A percentile compares a stretch with the other conserved stretches of the same genome.
phyloP scores from a whole-genome alignment of 225 moss, liverwort and hornwort genomes.

The Marchantia polymorpha region DNA sequence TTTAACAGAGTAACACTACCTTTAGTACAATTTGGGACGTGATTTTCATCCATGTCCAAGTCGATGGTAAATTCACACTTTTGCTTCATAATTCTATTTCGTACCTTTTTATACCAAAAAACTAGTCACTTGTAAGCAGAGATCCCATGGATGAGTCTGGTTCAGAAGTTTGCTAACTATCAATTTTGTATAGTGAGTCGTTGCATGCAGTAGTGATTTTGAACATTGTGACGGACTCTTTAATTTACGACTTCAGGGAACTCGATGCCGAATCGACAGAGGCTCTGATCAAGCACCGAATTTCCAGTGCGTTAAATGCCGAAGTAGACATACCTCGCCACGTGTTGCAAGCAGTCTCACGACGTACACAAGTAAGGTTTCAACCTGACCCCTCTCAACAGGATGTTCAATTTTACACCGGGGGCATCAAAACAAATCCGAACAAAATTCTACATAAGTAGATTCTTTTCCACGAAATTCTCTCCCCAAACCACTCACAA shows the following conservation, averaged over 20 bases:
- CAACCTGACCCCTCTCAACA: neutral
- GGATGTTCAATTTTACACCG: neutral
- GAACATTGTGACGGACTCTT: neutral
- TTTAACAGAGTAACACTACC: too few species aligned
- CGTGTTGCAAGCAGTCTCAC: conserved; percentile 41
- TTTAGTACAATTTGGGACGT: too few species aligned
- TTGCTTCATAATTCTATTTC: too few species aligned
- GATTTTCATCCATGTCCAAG: too few species aligned
- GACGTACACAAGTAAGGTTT: conserved; percentile 44
- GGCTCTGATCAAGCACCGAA: conserved; percentile 37
- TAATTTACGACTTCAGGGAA: conserved; percentile 26
- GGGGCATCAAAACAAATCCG: neutral
- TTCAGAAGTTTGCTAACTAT: too few species aligned
- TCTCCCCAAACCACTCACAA: too few species aligned
- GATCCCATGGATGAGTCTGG: too few species aligned
- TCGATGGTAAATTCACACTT: too few species aligned
- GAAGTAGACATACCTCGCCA: conserved; percentile 32
- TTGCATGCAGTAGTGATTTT: too few species aligned
- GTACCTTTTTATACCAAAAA: too few species aligned
- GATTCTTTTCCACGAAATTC: neutral
- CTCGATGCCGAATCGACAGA: conserved; percentile 41
- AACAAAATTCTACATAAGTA: neutral
- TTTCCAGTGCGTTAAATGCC: conserved; percentile 26
- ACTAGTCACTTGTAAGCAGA: too few species aligned
- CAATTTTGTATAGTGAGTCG: too few species aligned